Percentiles rank a stretch among this genome's conserved stretches.
Evolutionary conservation across 805 yeast genomes (phyloP).

Genomic region (Pichia californica): DNA sequence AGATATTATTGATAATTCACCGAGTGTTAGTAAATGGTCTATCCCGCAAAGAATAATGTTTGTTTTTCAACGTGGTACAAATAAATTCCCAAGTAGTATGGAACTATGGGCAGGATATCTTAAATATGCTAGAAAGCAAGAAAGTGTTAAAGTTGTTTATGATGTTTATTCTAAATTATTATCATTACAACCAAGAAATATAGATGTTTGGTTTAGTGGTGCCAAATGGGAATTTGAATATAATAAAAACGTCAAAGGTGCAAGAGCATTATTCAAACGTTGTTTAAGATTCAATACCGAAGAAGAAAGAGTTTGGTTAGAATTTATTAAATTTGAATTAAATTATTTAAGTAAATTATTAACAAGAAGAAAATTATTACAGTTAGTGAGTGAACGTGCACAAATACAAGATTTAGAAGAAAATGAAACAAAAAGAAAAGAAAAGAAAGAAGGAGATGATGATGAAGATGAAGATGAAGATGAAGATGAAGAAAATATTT

Average conservation of each 20-base stretch:
- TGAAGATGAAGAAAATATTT: conserved; percentile 14
- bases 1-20: conserved; percentile 49
- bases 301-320: conserved; percentile 66
- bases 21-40: conserved; percentile 80
- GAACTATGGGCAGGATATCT: conserved; percentile 75
- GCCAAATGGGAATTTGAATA: conserved; percentile 90
- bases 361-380: conserved; percentile 76
- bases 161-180: conserved; percentile 71
- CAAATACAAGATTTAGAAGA: conserved; percentile 43
- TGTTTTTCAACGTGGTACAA: conserved; percentile 76
- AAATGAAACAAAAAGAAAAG: conserved; percentile 32
- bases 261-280: conserved; percentile 78
- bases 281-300: conserved; percentile 81
- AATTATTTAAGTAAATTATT: conserved; percentile 77
- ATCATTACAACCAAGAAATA: conserved; percentile 84
- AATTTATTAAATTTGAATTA: conserved; percentile 83
- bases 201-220: conserved; percentile 89
- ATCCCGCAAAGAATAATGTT: conserved; percentile 74
- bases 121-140: conserved; percentile 56
- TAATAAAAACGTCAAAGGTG: conserved; percentile 82
- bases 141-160: conserved; percentile 66
- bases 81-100: conserved; percentile 71
- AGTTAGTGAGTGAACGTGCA: conserved; percentile 67
- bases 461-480: conserved; percentile 18
- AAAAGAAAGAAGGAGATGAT: conserved; percentile 16